Evolutionary conservation across 2,329 filamentous ascomycete genomes (phyloP), one percentile per base, ranked within the genome.

Genomic region (Emergomyces africanus): DNA sequence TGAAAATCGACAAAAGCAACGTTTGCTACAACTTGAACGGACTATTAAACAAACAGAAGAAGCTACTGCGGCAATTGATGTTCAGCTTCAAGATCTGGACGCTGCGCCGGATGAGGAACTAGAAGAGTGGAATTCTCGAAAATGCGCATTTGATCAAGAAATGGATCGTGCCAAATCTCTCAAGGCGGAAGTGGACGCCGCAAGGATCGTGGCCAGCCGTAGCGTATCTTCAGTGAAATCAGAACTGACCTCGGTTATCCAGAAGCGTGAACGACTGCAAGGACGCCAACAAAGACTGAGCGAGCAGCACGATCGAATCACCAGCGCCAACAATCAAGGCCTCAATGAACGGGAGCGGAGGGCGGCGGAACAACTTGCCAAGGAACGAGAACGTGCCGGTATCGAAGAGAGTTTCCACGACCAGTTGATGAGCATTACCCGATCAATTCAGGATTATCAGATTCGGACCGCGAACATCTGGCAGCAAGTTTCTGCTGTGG

Each of bases 11-110:
- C 82, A 84, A 69, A 80, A 80, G 63, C 82, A 84, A 66, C 79
- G 83, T 62, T 79, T 81, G 42, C 72, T 82, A 62, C 83, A 86
- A 65, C 76, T 85, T 61, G 81, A 79, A 63, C 81, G 84, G 64
- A 83, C 79, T 63, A 83, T 84, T 64, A 78, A 78, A 59, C 83
- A 85, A 69, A 83, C 83, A 4, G 83, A 86, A 64, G 83, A 85
- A 65, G 80, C 81, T 33, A 79, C 80, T n/a, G 75, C 75, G 39
- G 77, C 77, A 42, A 73, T 85, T 41, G 76, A 79, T 59, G 67
- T 69, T 54, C 79, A 84, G 66, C 76, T 83, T 18, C 80, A 81
- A 59, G 76, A 70, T 23, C 69, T 85, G 57, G 81, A 80, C 60
- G 78, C 77, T 8, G 76, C 84, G 61, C 83, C 83, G 1, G 77